A percentile compares a stretch with the other conserved stretches of the same genome.
These are phyloP conservation scores for Brettanomyces nanus DNA, from an alignment of 805 yeast species.

Conservation along the genomic window DNA sequence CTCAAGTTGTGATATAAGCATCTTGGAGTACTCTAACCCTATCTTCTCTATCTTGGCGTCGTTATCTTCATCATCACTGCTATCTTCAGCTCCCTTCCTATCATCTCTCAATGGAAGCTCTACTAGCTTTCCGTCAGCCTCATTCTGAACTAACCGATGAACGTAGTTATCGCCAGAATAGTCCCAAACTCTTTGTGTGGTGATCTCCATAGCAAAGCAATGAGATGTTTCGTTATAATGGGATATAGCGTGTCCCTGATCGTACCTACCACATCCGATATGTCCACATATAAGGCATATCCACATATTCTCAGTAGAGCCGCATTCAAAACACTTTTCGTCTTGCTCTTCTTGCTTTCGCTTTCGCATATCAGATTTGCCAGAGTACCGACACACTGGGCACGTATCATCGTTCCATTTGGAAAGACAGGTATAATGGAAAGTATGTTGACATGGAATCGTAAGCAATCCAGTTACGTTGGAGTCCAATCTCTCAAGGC, in stretches of 20 bases:
- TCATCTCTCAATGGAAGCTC: constrained; percentile 46
- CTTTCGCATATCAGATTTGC: constrained; percentile 14
- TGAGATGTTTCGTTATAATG: constrained; percentile 75
- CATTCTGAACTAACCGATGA: constrained; percentile 76
- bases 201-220: constrained; percentile 84
- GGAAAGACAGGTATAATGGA: constrained; percentile 80
- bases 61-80: constrained; percentile 9
- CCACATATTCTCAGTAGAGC: constrained; percentile 62
- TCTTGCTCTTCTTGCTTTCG: constrained; percentile 15
- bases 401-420: constrained; percentile 89
- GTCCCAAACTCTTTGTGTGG: constrained; percentile 88
- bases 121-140: constrained; percentile 82
- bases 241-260: constrained; percentile 74
- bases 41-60: constrained; percentile 44
- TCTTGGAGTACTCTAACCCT: constrained; percentile 72
- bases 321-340: constrained; percentile 49
- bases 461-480: constrained; percentile 74
- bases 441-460: constrained; percentile 88
- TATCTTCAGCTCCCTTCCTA: constrained; percentile 3
- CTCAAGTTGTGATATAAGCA: constrained; percentile 71
- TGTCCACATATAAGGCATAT: constrained; percentile 85
- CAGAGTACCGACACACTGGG: constrained; percentile 83
- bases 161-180: constrained; percentile 88
- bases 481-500: constrained; percentile 82
- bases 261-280: constrained; percentile 87